Evolutionary conservation across 2,329 filamentous ascomycete genomes (phyloP), one percentile per base, ranked within the genome.

Genomic region (Peltaster fructicola): DNA sequence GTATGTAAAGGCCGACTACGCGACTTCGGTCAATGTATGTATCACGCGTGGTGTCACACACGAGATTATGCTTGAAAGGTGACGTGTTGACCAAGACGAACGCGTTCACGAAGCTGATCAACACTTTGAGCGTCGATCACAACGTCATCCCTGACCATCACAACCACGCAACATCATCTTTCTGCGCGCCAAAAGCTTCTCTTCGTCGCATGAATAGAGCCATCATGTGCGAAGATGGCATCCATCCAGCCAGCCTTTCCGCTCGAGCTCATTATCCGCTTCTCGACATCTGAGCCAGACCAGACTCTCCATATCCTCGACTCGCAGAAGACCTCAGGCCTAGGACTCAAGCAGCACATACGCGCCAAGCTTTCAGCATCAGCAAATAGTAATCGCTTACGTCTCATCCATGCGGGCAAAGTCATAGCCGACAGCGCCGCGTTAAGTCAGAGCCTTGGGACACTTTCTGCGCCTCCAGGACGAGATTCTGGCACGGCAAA

Each of bases 321-420:
- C 5, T 79, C 84, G 0, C 51, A 61, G 23, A 59, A 61, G 15
- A 82, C 75, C 7, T 80, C 80, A 20, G 68, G 80, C 26, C 65
- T 81, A 27, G 68, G 74, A 2, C 65, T 95, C 29, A 92, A 91
- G 51, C 73, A 77, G 40, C 63, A 76, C 25, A 79, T 95, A 45
- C 81, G 88, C 37, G 52, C 61, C 6, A 65, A 75, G 22, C 67
- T 93, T 12, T 62, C 73, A 5, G 44, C 56, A 16, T 54, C 65
- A 16, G 62, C 72, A 34, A 65, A 71, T 8, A 59, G 65, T 20
- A 71, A 69, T 33, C 75, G 81, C 17, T 67, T 95, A 15, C 80
- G 85, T 31, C 70, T 98, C 35, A 93, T 95, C 48, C 73, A 92
- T 50, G 69, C 79, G 24, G 88, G 88, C 33, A 82, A 79, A 45